Percentiles rank a stretch among this genome's conserved stretches.
Conservation (phyloP, 768 basidiomycete genomes). For the Tricholoma matsutake region DNA sequence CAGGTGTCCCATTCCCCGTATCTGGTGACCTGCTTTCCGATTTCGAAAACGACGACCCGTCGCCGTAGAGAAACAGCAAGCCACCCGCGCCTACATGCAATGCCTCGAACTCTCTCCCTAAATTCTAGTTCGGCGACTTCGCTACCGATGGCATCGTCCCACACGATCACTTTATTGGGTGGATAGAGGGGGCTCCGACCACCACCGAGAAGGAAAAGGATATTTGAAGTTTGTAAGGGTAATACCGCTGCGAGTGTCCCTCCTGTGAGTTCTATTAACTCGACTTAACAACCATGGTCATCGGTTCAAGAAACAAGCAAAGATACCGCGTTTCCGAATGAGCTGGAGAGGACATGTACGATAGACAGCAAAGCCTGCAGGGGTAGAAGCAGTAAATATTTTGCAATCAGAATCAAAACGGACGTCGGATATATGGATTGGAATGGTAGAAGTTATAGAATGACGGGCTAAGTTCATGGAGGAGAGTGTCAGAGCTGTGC, state of each 20-base stretch:
- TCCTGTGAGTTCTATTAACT: conserved; percentile 61
- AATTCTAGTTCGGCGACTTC: conserved; percentile 91
- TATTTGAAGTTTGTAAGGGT: conserved; percentile 77
- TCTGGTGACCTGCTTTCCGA: conserved; percentile 60
- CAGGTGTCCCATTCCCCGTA: conserved; percentile 83
- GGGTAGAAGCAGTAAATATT: conserved; percentile 79
- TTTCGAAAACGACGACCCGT: conserved; percentile 74
- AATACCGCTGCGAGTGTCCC: conserved; percentile 77
- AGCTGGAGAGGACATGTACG: conserved; percentile 71
- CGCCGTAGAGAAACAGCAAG: conserved; percentile 77
- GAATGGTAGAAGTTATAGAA: conserved; percentile 73
- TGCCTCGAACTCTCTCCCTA: conserved; percentile 74
- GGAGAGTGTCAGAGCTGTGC: conserved; percentile 3
- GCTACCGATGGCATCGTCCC: conserved; percentile 75
- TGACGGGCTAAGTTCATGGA: conserved; percentile 87
- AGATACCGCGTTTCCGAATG: conserved; percentile 75
- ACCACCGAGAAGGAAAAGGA: conserved; percentile 85
- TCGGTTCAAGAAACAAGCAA: conserved; percentile 12
- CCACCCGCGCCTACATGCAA: conserved; percentile 81
- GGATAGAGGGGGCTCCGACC: conserved; percentile 87
- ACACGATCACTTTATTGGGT: conserved; percentile 87
- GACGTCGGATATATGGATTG: conserved; percentile 73
- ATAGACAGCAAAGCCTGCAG: conserved; percentile 82
- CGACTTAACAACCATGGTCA: neutral
- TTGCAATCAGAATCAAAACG: conserved; percentile 77